A percentile compares a stretch with the other conserved stretches of the same genome.
Conservation (phyloP, 2,329 filamentous ascomycete species). For the Hymenoscyphus infarciens region DNA sequence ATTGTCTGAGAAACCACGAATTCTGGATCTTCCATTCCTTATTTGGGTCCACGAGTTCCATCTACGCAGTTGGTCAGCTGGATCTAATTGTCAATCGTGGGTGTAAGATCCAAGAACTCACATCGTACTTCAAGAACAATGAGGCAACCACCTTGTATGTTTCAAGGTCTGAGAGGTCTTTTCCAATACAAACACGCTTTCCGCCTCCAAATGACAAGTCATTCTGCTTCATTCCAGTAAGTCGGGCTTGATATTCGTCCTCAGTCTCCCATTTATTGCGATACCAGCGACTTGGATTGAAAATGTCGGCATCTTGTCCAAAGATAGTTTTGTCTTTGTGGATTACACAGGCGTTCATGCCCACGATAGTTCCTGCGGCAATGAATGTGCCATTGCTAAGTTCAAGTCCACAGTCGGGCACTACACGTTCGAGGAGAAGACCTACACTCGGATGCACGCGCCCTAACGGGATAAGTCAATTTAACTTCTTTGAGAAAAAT, state of each 20-base stretch:
- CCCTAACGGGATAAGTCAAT: no score
- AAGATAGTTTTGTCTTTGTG: slow-evolving; percentile 45
- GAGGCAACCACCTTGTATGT: slow-evolving; percentile 40
- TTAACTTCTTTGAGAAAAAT: no score
- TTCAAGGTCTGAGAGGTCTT: slow-evolving; percentile 41
- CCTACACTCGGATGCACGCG: slow-evolving; percentile 43
- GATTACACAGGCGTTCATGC: slow-evolving; percentile 34
- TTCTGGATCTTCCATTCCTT: slow-evolving; percentile 41
- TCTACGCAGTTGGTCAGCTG: slow-evolving; percentile 24
- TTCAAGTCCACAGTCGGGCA: slow-evolving; percentile 43
- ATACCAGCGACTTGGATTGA: slow-evolving; percentile 50
- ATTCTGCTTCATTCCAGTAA: slow-evolving; percentile 15
- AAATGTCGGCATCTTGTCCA: slow-evolving; percentile 45
- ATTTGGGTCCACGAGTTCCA: slow-evolving; percentile 36
- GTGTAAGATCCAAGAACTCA: slow-evolving; percentile 6
- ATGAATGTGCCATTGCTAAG: slow-evolving; percentile 42
- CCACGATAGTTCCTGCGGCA: slow-evolving; percentile 36
- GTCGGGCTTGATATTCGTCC: slow-evolving; percentile 1
- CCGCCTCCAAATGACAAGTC: slow-evolving; percentile 37
- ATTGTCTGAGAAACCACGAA: slow-evolving; percentile 41
- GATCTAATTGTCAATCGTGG: background rate
- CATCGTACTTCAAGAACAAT: slow-evolving; percentile 21
- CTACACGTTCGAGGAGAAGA: slow-evolving; percentile 47
- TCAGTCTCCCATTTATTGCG: slow-evolving; percentile 9
- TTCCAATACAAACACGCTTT: slow-evolving; percentile 40